Evolutionary conservation across 345 rosid species (phyloP).

Genomic region (Eucalyptus polybractea): DNA sequence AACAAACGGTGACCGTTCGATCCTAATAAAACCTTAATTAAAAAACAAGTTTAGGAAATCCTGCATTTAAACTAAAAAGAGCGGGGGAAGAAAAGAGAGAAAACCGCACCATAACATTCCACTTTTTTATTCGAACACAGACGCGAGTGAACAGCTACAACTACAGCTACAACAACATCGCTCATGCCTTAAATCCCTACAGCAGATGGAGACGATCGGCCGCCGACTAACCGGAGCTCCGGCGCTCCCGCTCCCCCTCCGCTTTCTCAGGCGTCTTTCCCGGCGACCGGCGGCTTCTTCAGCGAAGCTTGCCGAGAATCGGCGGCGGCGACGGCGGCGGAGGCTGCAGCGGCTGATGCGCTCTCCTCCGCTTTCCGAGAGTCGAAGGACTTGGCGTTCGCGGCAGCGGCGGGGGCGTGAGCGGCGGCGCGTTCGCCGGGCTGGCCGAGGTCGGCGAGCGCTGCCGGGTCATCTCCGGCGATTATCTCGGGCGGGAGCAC

Average conservation of each 20-base stretch:
- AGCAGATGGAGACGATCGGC: background rate
- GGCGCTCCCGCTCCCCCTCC: background rate
- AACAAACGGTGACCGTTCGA: background rate
- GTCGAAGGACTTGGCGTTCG: background rate
- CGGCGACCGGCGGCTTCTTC: background rate
- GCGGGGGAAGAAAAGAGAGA: background rate
- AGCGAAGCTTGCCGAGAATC: background rate
- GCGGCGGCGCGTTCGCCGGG: background rate
- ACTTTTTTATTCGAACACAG: background rate
- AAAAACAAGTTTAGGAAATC: background rate
- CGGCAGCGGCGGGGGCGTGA: background rate
- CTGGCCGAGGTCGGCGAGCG: background rate
- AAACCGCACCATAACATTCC: background rate
- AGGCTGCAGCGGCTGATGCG: background rate
- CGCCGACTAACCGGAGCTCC: background rate
- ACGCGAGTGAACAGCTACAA: background rate
- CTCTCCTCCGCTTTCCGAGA: background rate
- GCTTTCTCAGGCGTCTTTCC: background rate
- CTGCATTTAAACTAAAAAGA: background rate
- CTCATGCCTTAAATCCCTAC: background rate
- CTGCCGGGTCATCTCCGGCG: background rate
- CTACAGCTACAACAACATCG: background rate
- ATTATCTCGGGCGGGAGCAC: conserved; percentile 20
- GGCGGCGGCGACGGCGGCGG: background rate
- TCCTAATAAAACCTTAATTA: background rate